phyloP scores from a whole-genome alignment of 2,329 filamentous ascomycete genomes.

The Tolypocladium guangdongense region DNA sequence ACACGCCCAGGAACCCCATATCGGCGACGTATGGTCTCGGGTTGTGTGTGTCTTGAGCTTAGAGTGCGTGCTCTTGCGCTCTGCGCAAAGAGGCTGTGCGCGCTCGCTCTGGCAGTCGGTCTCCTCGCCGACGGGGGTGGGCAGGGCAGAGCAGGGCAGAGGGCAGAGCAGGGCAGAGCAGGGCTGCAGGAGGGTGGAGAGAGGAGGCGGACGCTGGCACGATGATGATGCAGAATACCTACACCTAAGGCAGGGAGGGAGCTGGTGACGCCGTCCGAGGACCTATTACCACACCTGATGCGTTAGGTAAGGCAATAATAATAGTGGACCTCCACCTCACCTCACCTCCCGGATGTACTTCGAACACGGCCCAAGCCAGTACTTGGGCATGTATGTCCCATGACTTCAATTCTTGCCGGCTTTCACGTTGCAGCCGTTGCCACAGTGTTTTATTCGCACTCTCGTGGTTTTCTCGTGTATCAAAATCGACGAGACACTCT shows the following conservation, averaged over 20 bases:
- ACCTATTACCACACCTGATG: neutral
- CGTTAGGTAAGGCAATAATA: neutral
- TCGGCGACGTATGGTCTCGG: slow-evolving; percentile 8
- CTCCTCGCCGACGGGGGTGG: neutral
- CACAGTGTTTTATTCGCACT: neutral
- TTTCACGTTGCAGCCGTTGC: too few relatives aligned
- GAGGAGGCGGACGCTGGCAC: neutral
- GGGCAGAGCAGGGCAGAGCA: neutral
- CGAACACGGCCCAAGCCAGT: too few relatives aligned
- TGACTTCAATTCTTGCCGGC: neutral
- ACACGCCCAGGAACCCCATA: slow-evolving; percentile 91
- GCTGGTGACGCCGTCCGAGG: neutral
- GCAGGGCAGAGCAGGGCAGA: neutral
- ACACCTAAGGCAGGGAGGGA: too few relatives aligned
- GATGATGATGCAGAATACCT: neutral
- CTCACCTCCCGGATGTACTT: neutral
- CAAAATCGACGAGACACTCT: too few relatives aligned
- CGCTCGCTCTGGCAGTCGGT: neutral
- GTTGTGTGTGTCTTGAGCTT: neutral
- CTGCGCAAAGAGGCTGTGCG: neutral
- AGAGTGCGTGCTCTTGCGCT: neutral
- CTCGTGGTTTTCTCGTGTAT: neutral
- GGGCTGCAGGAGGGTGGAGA: neutral
- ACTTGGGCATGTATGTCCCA: too few relatives aligned
- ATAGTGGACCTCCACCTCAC: neutral